Evolutionary conservation across 176 grass and related monocot genomes (phyloP).

Genomic region (Coix lacrymajobi): DNA sequence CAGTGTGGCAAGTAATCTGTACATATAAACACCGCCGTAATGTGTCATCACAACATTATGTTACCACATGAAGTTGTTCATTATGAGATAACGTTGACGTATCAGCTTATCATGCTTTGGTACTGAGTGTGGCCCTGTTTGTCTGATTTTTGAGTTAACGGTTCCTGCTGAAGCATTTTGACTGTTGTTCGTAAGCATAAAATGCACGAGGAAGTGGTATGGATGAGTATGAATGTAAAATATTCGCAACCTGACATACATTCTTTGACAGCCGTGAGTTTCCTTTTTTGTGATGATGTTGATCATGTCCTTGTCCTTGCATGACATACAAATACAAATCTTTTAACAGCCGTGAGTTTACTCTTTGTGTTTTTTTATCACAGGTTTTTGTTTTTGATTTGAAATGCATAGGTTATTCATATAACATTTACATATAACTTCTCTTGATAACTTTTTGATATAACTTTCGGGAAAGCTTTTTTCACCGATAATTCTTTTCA

Average conservation of each 20-base stretch:
- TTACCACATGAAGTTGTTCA: neutral
- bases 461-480: too few species aligned
- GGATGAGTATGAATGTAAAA: neutral
- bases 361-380: too few species aligned
- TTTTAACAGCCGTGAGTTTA: too few species aligned
- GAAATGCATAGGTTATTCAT: too few species aligned
- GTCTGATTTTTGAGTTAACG: neutral
- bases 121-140: neutral
- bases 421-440: too few species aligned
- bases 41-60: neutral
- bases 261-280: too few species aligned
- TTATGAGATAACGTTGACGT: neutral
- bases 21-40: conserved; percentile 15
- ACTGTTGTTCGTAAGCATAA: neutral
- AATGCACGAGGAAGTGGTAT: neutral
- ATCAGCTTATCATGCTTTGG: neutral
- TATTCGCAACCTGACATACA: neutral
- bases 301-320: too few species aligned
- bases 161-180: neutral
- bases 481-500: too few species aligned
- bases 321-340: too few species aligned
- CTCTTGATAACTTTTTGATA: too few species aligned
- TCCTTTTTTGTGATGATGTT: too few species aligned
- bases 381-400: too few species aligned
- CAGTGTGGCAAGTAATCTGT: neutral